phyloP scores from a whole-genome alignment of 2,329 filamentous ascomycete genomes.

The Chaetomium sp. region DNA sequence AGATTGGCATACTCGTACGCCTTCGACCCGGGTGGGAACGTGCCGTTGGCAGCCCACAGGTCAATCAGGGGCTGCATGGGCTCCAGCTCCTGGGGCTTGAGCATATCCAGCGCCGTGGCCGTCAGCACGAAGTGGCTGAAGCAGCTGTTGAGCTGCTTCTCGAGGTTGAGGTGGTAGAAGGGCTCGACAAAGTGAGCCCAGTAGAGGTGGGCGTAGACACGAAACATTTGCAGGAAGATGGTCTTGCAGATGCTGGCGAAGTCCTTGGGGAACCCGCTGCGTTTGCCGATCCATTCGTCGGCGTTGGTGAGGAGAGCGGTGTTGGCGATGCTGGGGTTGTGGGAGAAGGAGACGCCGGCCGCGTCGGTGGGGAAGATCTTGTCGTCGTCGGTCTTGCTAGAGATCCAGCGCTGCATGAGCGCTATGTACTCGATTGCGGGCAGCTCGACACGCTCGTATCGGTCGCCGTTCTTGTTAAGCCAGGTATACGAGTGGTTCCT shows the following conservation, averaged over 20 bases:
- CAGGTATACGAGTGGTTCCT: conserved; percentile 76
- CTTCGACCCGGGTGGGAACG: conserved; percentile 59
- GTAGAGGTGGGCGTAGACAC: conserved; percentile 84
- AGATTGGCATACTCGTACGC: conserved; percentile 47
- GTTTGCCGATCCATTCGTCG: conserved; percentile 67
- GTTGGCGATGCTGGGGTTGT: conserved; percentile 43
- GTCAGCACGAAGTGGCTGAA: conserved; percentile 66
- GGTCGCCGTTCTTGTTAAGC: conserved; percentile 55
- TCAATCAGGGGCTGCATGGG: conserved; percentile 79
- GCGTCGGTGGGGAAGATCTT: conserved; percentile 73
- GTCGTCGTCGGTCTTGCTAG: conserved; percentile 72
- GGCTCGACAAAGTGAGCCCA: conserved; percentile 74
- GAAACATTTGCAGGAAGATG: conserved; percentile 84
- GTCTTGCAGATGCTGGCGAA: conserved; percentile 74
- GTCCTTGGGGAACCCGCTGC: conserved; percentile 71
- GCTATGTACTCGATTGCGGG: conserved; percentile 78
- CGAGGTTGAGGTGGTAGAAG: conserved; percentile 63
- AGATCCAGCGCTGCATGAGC: conserved; percentile 80
- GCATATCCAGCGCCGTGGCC: conserved; percentile 60
- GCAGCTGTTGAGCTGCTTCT: conserved; percentile 65
- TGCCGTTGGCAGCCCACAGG: conserved; percentile 69
- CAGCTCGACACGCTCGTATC: conserved; percentile 69
- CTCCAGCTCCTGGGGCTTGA: conserved; percentile 71
- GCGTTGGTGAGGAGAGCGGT: conserved; percentile 45
- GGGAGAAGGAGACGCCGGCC: conserved; percentile 48